These are phyloP conservation scores for Letharia columbiana DNA, from an alignment of 495 filamentous ascomycete species.

Conservation along the genomic window DNA sequence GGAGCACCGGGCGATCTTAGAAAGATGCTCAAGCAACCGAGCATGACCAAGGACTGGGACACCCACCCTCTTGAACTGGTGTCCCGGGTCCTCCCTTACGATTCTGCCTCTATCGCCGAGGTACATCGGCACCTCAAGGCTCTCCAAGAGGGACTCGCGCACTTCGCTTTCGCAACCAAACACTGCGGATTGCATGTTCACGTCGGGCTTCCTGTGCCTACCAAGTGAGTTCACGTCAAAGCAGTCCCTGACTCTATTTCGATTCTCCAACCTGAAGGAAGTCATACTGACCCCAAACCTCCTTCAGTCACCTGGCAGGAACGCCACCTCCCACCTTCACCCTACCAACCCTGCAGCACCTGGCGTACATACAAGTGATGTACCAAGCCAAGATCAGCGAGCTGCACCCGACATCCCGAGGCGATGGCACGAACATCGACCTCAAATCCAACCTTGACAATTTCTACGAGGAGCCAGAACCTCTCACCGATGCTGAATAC, in stretches of 20 bases:
- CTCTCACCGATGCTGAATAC: neutral
- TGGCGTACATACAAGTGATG: constrained; percentile 24
- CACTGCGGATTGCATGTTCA: constrained; percentile 27
- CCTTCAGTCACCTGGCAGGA: neutral
- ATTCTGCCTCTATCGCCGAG: constrained; percentile 7
- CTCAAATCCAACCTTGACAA: constrained; percentile 6
- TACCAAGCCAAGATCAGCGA: constrained; percentile 20
- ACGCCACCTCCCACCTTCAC: constrained; percentile 13
- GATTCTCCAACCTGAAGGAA: neutral
- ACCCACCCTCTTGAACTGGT: constrained; percentile 26
- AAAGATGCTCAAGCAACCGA: too few species aligned
- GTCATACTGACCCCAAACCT: neutral
- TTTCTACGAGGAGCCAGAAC: constrained; percentile 8
- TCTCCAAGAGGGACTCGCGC: neutral
- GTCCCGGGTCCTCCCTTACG: constrained; percentile 16
- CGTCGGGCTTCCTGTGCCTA: constrained; percentile 22
- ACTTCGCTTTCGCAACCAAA: constrained; percentile 8
- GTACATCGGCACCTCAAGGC: constrained; percentile 10
- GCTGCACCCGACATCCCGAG: constrained; percentile 17
- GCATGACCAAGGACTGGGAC: constrained; percentile 18
- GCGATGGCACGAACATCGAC: constrained; percentile 5
- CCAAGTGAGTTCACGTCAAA: neutral
- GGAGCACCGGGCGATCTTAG: neutral
- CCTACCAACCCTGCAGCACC: constrained; percentile 24
- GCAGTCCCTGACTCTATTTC: neutral